These are phyloP conservation scores for Trichosporon sp. DNA, from an alignment of 1,284 basidiomycete species.

Conservation along the genomic window DNA sequence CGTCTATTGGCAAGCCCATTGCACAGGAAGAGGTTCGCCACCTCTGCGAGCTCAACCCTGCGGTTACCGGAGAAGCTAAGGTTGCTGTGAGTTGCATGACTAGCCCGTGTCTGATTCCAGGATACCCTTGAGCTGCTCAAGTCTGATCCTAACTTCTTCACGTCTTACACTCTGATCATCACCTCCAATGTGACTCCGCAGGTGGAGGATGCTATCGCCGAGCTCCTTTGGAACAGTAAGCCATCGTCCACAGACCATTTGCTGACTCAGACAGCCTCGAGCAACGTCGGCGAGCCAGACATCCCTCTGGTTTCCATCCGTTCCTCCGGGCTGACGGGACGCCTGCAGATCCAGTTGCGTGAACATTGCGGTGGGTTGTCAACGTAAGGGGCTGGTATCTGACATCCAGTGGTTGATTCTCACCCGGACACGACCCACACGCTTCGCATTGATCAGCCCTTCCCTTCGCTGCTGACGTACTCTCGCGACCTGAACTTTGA, in stretches of 20 bases:
- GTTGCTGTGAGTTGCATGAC: constrained; percentile 51
- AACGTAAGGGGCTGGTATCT: neutral
- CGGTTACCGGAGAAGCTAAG: constrained; percentile 69
- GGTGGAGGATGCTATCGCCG: constrained; percentile 59
- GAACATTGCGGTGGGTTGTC: constrained; percentile 70
- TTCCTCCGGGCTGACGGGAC: constrained; percentile 82
- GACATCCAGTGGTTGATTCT: constrained; percentile 72
- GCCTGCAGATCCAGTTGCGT: constrained; percentile 77
- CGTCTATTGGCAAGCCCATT: constrained; percentile 71
- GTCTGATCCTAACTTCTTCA: constrained; percentile 55
- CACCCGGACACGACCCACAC: constrained; percentile 82
- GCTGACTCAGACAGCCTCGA: constrained; percentile 31
- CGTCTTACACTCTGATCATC: constrained; percentile 72
- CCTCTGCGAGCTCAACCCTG: constrained; percentile 80
- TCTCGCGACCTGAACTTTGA: constrained; percentile 67
- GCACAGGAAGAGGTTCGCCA: constrained; percentile 73
- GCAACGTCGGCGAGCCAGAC: constrained; percentile 50
- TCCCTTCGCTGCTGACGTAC: constrained; percentile 71
- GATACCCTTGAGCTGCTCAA: constrained; percentile 60
- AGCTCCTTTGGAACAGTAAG: constrained; percentile 62
- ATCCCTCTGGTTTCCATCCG: constrained; percentile 67
- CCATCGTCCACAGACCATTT: neutral
- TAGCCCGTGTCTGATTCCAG: constrained; percentile 26
- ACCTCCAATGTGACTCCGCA: constrained; percentile 67
- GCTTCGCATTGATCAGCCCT: constrained; percentile 81